phyloP scores from a whole-genome alignment of 371 early-diverging fungal genomes.

The Mucor mucedo region DNA sequence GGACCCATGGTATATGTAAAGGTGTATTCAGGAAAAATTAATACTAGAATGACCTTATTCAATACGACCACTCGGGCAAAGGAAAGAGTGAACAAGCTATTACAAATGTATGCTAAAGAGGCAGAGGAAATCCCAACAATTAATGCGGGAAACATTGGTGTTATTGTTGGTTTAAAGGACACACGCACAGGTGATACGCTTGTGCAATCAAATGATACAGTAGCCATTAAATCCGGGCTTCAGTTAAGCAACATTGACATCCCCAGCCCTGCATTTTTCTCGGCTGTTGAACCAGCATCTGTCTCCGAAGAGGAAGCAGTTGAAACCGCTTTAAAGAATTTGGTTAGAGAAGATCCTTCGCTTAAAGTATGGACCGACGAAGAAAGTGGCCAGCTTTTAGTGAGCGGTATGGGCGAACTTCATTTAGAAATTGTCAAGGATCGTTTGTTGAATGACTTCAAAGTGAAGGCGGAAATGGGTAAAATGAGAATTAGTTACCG shows the following conservation, averaged over 20 bases:
- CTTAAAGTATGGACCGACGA: constrained; percentile 74
- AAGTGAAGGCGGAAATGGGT: constrained; percentile 84
- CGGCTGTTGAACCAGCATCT: constrained; percentile 82
- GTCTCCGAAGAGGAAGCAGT: constrained; percentile 79
- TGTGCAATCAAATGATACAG: constrained; percentile 56
- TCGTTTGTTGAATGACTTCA: constrained; percentile 78
- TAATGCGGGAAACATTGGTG: constrained; percentile 88
- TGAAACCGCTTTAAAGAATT: constrained; percentile 72
- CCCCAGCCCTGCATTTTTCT: constrained; percentile 92
- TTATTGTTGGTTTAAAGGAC: constrained; percentile 84
- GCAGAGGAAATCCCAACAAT: constrained; percentile 84
- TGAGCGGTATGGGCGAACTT: constrained; percentile 97
- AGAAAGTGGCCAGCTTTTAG: constrained; percentile 89
- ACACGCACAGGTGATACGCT: constrained; percentile 95
- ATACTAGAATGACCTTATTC: constrained; percentile 67
- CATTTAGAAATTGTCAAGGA: constrained; percentile 92
- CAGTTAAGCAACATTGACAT: constrained; percentile 78
- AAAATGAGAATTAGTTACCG: constrained; percentile 88
- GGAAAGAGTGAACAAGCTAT: constrained; percentile 85
- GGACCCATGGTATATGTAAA: constrained; percentile 94
- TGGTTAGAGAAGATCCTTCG: constrained; percentile 92
- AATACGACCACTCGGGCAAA: constrained; percentile 70
- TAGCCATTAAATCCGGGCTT: constrained; percentile 51
- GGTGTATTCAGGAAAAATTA: constrained; percentile 87
- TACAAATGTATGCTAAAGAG: constrained; percentile 93